Conservation (phyloP, 495 filamentous ascomycete species). For the Glutinoglossum americanum region DNA sequence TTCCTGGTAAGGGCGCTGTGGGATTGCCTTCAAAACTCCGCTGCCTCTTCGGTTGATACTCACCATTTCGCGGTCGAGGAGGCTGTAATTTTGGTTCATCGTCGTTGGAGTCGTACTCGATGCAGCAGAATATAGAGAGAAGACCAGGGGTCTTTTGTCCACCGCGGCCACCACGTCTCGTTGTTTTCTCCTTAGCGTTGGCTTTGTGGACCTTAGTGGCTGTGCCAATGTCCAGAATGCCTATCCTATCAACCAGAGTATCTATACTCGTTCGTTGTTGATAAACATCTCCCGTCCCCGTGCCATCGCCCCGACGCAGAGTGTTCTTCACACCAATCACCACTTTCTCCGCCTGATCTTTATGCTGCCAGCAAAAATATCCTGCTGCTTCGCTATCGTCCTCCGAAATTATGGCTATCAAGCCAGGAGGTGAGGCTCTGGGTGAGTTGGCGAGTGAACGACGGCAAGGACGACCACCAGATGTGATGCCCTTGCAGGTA, state of each 20-base stretch:
- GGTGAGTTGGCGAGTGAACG: conserved; percentile 33
- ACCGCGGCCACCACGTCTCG: neutral
- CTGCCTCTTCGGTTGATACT: neutral
- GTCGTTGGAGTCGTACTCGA: neutral
- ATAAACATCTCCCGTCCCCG: neutral
- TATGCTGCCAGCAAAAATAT: conserved; percentile 86
- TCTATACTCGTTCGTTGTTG: conserved; percentile 46
- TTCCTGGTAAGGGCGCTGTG: neutral
- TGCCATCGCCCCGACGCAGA: neutral
- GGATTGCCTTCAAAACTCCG: neutral
- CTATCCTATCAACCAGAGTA: conserved; percentile 57
- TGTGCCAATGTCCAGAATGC: conserved; percentile 34
- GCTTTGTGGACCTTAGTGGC: neutral
- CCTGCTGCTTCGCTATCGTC: conserved; percentile 24
- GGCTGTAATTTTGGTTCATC: neutral
- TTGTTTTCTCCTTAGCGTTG: neutral
- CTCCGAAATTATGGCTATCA: conserved; percentile 14
- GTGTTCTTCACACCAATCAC: neutral
- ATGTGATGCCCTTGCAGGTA: conserved; percentile 75
- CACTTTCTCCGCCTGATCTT: conserved; percentile 46
- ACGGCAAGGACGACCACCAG: conserved; percentile 57
- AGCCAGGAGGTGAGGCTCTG: conserved; percentile 11
- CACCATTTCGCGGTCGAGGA: neutral
- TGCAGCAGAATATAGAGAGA: neutral
- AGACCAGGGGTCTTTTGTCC: neutral